Evolutionary conservation across 75 land plant genomes (phyloP).

Genomic region (Pseudotsuga menziesii): DNA sequence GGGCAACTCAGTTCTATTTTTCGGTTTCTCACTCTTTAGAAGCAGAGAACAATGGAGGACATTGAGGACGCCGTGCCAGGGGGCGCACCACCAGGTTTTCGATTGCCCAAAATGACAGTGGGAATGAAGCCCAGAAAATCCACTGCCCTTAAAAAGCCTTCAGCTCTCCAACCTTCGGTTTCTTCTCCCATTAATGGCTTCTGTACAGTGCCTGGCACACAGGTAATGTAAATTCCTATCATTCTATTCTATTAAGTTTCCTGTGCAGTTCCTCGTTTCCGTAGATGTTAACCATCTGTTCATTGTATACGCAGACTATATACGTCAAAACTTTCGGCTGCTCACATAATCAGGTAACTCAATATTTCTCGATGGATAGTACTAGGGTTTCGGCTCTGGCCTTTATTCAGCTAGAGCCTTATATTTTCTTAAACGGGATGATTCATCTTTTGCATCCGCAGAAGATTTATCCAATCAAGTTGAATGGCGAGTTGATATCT

Average conservation of each 20-base stretch:
- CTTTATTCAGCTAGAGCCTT: too few relatives aligned
- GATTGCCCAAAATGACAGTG: slow-evolving; percentile 44
- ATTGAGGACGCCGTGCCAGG: slow-evolving; percentile 67
- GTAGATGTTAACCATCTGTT: not conserved
- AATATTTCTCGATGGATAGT: not conserved
- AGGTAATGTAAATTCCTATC: slow-evolving; percentile 30
- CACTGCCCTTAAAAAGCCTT: not conserved
- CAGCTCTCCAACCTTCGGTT: not conserved
- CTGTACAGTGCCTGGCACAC: slow-evolving; percentile 53
- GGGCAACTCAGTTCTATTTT: too few relatives aligned
- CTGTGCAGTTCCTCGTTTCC: not conserved
- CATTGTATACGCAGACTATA: slow-evolving; percentile 48
- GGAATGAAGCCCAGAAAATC: slow-evolving; percentile 29
- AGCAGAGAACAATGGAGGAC: slow-evolving; percentile 53
- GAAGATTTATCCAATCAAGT: not conserved
- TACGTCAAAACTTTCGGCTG: slow-evolving; percentile 94
- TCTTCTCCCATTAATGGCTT: slow-evolving; percentile 6
- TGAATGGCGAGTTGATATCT: not conserved
- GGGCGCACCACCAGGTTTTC: slow-evolving; percentile 57
- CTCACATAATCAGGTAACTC: slow-evolving; percentile 84
- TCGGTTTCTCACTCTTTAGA: too few relatives aligned
- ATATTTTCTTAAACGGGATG: not conserved
- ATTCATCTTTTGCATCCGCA: not conserved
- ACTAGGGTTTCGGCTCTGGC: not conserved
- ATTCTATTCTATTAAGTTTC: not conserved